Evolutionary conservation across 345 rosid genomes (phyloP).

Genomic region (Psidium guajava): DNA sequence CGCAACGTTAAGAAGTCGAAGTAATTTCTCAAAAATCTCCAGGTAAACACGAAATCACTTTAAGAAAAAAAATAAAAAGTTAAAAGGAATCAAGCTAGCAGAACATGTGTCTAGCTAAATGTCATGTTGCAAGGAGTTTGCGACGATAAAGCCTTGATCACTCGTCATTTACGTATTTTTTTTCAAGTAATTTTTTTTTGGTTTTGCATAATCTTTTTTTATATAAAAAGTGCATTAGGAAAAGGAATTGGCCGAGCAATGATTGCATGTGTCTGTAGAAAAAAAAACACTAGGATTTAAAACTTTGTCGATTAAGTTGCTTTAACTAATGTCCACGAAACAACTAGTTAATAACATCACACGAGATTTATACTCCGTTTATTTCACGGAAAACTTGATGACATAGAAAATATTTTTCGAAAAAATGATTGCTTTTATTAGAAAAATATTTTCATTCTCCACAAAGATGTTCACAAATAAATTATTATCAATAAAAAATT

Average conservation of each 20-base stretch:
- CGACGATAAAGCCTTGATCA: not conserved
- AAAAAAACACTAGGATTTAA: too few species aligned
- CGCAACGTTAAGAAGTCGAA: not conserved
- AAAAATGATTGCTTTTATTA: too few species aligned
- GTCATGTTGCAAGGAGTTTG: not conserved
- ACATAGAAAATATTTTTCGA: too few species aligned
- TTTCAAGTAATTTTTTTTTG: not conserved
- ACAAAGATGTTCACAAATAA: too few species aligned
- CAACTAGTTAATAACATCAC: too few species aligned
- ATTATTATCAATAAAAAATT: too few species aligned
- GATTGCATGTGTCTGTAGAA: not conserved
- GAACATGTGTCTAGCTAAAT: rapidly evolving
- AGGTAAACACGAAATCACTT: not conserved
- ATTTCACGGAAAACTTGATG: too few species aligned
- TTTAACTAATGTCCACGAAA: not conserved
- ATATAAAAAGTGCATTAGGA: not conserved
- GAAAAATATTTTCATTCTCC: too few species aligned
- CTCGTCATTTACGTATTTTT: too few species aligned
- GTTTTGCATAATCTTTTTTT: not conserved
- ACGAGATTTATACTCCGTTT: too few species aligned
- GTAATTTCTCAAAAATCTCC: not conserved
- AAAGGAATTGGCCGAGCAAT: not conserved
- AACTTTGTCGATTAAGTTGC: not conserved
- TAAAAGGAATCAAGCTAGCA: not conserved
- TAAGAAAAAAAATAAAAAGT: not conserved